Evolutionary conservation across 192 early-diverging fungal genomes (phyloP), one percentile per base, ranked within the genome.

Genomic region (Coemansia sp.): DNA sequence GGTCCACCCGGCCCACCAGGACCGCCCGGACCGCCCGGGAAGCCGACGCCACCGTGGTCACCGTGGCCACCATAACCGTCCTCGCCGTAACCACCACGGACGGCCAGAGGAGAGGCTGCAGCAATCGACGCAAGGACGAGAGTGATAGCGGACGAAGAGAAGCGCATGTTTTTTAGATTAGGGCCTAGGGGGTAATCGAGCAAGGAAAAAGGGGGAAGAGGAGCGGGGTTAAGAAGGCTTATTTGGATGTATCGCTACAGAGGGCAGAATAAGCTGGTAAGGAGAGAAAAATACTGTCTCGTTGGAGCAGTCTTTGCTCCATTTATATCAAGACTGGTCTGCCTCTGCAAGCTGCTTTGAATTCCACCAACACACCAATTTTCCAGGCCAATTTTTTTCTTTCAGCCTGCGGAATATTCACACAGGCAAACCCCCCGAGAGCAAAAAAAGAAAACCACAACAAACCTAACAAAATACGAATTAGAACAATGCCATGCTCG

Each of bases 91-190:
- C 20, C 42, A 8, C 30, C 44, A 15, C 64, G 51, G 35, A 26
- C 12, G 22, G 40, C 32, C n/a, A 53, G 2, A 7, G 63, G 63
- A 7, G 50, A 43, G 8, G 63, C 63, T 25, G 50, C 55, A 12
- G 45, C 63, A 40, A 65, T 32, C 23, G 63, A 47, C 12, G 63
- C 63, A 12, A 57, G 29, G 8, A 43, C 25, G 21, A 65, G 46
- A 3, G 63, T 55, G 26, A 52, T 26, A 42, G 58, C 21, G 28
- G 63, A 58, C 3, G 50, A 57, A 12, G 63, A 58, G 54, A 65
- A 46, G 17, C 63, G 63, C 63, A 65, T 65, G 52, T 58, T 65
- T 58, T 42, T 44, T 23, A 39, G 28, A 17, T 5, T 4, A n/a
- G n/a, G n/a, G n/a, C n/a, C n/a, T n/a, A n/a, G n/a, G n/a, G n/a